Base-by-base conservation (phyloP, 345 rosid species). In the Moricandia moricandioides region DNA sequence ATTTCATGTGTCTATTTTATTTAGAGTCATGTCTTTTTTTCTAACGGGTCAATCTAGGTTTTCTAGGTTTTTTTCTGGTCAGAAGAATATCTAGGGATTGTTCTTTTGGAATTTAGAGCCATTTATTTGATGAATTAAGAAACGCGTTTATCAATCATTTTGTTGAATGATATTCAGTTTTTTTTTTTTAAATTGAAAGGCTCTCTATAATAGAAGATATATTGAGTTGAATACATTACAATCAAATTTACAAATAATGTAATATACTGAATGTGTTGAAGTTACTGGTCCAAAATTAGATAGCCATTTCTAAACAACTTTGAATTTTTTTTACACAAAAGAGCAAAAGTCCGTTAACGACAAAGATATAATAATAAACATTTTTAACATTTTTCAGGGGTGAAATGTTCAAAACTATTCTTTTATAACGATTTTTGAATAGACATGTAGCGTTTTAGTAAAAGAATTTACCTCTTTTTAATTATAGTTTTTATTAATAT, bases 41-140 rank as follows among this genome's bases (percentile, higher is more conserved):
- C 1, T 39, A 69, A 27, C 49, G 61, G 74, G 64, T 75, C 74
- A 29, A 67, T 26, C 56, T 67, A 60, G 31, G 29, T 4, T 21
- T 17, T 67, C 31, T 66, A 57, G 72, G 49, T 29, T 51, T 14
- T 58, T 31, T 31, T 21, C 6, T 2, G 37, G 39, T 59, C 21
- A 7, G 21, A n/a, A 13, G 37, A 58, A 47, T 26, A 29, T 29
- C 31, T 29, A 29, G 31, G 31, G 31, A 29, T 54, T 64, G 16
- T 45, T 16, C 40, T 29, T 21, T 21, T 21, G 24, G 24, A 21
- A 21, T 21, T 21, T 21, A 21, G 24, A 21, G 24, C 24, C 24
- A 21, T 21, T 21, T 21, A 21, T 21, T 21, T 21, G 24, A 21
- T 58, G 57, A 35, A 69, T 5, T 2, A 18, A 47, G 2, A 4